phyloP scores from a whole-genome alignment of 345 rosid genomes.

The Nasturtium officinale region DNA sequence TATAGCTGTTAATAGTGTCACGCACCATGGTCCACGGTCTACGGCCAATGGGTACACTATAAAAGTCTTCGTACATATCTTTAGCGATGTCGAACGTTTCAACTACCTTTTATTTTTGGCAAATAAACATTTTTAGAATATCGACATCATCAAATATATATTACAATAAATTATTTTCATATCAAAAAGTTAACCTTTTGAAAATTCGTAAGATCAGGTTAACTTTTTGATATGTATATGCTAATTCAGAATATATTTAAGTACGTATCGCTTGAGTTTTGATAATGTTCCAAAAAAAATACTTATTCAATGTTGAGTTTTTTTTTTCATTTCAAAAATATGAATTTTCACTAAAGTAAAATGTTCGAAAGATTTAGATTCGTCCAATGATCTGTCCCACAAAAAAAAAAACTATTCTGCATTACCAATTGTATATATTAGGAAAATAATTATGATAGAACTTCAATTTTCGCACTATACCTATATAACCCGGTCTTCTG shows the following conservation, averaged over 20 bases:
- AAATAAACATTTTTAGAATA: neutral
- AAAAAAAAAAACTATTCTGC: too few relatives aligned
- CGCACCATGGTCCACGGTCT: slow-evolving; percentile 20
- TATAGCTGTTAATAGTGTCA: slow-evolving; percentile 21
- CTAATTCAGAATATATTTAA: too few relatives aligned
- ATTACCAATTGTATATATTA: neutral
- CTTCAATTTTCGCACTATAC: neutral
- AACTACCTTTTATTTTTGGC: neutral
- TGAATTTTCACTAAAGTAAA: too few relatives aligned
- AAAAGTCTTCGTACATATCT: slow-evolving; percentile 20
- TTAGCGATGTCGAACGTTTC: slow-evolving; percentile 10
- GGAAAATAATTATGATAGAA: neutral
- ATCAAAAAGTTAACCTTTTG: neutral
- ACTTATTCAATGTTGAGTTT: too few relatives aligned
- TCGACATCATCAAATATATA: neutral
- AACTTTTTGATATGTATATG: too few relatives aligned
- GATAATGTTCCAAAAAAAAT: too few relatives aligned
- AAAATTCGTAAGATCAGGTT: too few relatives aligned
- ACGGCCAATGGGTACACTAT: slow-evolving; percentile 4
- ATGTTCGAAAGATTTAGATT: too few relatives aligned
- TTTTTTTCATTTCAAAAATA: too few relatives aligned
- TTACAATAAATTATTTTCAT: neutral
- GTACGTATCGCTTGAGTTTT: too few relatives aligned
- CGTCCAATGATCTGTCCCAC: too few relatives aligned
- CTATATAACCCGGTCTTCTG: neutral